phyloP scores from a whole-genome alignment of 257 asterid genomes.

The Catharanthus roseus region DNA sequence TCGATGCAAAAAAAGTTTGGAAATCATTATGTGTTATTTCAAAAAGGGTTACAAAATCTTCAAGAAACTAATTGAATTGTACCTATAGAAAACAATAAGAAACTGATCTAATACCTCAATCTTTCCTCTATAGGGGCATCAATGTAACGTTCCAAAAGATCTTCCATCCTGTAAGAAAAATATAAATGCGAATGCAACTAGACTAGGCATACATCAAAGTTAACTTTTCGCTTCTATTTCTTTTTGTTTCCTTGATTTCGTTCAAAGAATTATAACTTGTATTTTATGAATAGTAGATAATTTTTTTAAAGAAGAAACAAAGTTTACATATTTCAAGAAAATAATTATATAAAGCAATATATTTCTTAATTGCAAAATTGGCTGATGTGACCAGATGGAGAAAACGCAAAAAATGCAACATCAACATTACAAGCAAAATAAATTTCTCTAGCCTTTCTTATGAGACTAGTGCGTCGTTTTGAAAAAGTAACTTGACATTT shows the following conservation, averaged over 20 bases:
- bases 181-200: background rate
- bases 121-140: conserved; percentile 39
- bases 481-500: conserved; percentile 66
- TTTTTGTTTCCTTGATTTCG: too few relatives aligned
- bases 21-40: too few relatives aligned
- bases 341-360: conserved; percentile 2
- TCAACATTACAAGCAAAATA: conserved; percentile 41
- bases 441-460: conserved; percentile 47
- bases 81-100: background rate
- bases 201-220: too few relatives aligned
- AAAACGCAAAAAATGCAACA: conserved; percentile 44
- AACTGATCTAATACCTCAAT: conserved; percentile 26
- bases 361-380: conserved; percentile 33
- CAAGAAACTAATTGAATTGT: background rate
- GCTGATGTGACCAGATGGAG: conserved; percentile 56
- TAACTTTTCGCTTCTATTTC: too few relatives aligned
- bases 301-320: too few relatives aligned
- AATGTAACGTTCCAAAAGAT: conserved; percentile 35
- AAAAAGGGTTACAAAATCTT: background rate
- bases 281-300: too few relatives aligned
- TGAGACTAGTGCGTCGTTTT: conserved; percentile 47
- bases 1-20: too few relatives aligned
- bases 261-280: background rate
- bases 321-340: background rate
- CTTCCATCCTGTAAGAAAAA: conserved; percentile 37